phyloP scores from a whole-genome alignment of 352 stramenopile species.

The Phytophthora tentaculata region DNA sequence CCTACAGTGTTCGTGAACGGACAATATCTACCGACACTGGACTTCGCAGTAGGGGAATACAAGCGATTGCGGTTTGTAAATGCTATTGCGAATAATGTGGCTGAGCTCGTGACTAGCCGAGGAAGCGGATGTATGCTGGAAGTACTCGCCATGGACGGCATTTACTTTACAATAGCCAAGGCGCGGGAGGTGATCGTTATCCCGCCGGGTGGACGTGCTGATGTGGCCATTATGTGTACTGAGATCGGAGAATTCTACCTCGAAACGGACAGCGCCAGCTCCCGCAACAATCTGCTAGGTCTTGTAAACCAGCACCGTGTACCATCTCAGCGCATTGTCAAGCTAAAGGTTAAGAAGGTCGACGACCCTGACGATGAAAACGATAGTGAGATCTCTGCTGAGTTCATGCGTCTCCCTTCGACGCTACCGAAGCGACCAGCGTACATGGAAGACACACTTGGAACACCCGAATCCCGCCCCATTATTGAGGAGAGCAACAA shows the following conservation, averaged over 20 bases:
- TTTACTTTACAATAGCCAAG: constrained; percentile 59
- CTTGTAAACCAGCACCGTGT: constrained; percentile 71
- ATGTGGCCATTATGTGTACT: constrained; percentile 64
- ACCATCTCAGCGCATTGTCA: constrained; percentile 69
- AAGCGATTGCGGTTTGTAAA: constrained; percentile 79
- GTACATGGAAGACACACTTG: constrained; percentile 63
- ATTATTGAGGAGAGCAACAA: constrained; percentile 43
- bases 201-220: constrained; percentile 66
- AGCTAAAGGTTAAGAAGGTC: constrained; percentile 46
- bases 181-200: constrained; percentile 63
- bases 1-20: constrained; percentile 79
- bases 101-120: constrained; percentile 59
- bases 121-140: constrained; percentile 53
- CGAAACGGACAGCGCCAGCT: constrained; percentile 63
- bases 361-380: constrained; percentile 21
- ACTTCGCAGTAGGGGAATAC: constrained; percentile 57
- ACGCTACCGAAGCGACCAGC: constrained; percentile 52
- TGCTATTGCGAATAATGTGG: constrained; percentile 84
- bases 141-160: constrained; percentile 74
- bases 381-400: constrained; percentile 10
- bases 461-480: constrained; percentile 18
- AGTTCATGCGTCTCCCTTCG: constrained; percentile 41
- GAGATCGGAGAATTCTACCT: constrained; percentile 64
- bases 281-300: constrained; percentile 65
- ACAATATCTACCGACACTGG: constrained; percentile 67